Evolutionary conservation across 1,139 yeast genomes (phyloP), one percentile per base, ranked within the genome.

Genomic region (Trichomonascaceae sp.): DNA sequence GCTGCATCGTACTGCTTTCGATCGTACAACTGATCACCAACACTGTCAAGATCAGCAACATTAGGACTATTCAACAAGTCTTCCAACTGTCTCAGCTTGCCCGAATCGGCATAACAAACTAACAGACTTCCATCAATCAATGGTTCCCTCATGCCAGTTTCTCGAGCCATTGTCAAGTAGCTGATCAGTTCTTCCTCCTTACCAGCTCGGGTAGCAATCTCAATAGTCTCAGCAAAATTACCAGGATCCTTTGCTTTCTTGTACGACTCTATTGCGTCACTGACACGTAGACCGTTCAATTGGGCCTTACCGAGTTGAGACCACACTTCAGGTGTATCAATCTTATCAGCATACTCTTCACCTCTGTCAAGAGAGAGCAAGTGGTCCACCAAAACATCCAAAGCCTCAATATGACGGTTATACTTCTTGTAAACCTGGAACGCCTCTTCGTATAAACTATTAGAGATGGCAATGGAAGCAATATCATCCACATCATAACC

Each of bases 291-390:
- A 53, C 98, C 99, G 65, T 90, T 89, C 67, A 93, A 80, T 74
- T 95, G 99, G 55, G 99, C 97, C 70, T 85, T 83, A 80, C 97
- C 99, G 58, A 95, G 81, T 72, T 90, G 95, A 66, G 87, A 85
- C 98, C 98, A 93, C 61, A 93, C 79, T 63, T 86, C 96, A 13
- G 96, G 82, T 44, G 81, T 78, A 65, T 91, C 93, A 62, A 89
- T 77, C 72, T 87, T 88, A 64, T 91, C 98, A 60, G 96, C 98
- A 66, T 88, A 95, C 58, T 84, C 83, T 67, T 87, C 95, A 67
- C 96, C 99, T 70, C 99, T 85, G 71, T 93, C 99, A 58, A 93
- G 81, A 13, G 96, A 88, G 86, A 91, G 81, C 62, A 93, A 78
- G 64, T 93, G 95, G 66, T 93, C 99, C 59, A 90, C 95, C 67